Conservation (phyloP, 2,329 filamentous ascomycete species). For the Orbilia oligospora region DNA sequence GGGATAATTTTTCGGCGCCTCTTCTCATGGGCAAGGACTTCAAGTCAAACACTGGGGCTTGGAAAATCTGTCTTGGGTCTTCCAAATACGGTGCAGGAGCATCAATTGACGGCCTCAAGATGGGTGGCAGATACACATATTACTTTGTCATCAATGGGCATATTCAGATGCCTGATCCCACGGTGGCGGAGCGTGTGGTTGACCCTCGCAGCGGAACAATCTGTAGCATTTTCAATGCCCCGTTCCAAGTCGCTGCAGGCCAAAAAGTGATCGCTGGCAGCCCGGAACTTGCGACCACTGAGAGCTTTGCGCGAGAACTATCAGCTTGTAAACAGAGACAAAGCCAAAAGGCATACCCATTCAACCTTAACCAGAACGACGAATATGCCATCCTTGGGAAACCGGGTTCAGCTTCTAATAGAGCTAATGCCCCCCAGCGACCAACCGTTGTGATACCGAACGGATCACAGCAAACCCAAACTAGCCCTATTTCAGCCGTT, state of each 20-base stretch:
- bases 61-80: slow-evolving; percentile 60
- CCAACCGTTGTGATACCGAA: slow-evolving; percentile 42
- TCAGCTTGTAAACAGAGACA: slow-evolving; percentile 40
- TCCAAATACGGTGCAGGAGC: slow-evolving; percentile 60
- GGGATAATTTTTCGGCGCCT: slow-evolving; percentile 63
- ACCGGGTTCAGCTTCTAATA: slow-evolving; percentile 13
- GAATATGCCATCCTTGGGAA: not conserved
- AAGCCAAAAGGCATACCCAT: slow-evolving; percentile 25
- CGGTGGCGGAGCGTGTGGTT: slow-evolving; percentile 38
- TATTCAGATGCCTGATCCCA: slow-evolving; percentile 52
- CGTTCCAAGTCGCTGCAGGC: slow-evolving; percentile 38
- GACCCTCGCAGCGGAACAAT: slow-evolving; percentile 54
- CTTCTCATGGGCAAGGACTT: slow-evolving; percentile 62
- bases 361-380: slow-evolving; percentile 20
- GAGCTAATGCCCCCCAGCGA: slow-evolving; percentile 32
- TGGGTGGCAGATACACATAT: slow-evolving; percentile 63
- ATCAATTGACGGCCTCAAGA: slow-evolving; percentile 62
- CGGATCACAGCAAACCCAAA: slow-evolving; percentile 11
- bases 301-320: slow-evolving; percentile 42
- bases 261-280: slow-evolving; percentile 45
- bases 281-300: slow-evolving; percentile 40
- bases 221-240: slow-evolving; percentile 44
- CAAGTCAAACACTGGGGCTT: slow-evolving; percentile 61
- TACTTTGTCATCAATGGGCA: slow-evolving; percentile 61
- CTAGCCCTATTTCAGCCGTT: slow-evolving; percentile 34